Evolutionary conservation across 352 stramenopile genomes (phyloP), one percentile per base, ranked within the genome.

Genomic region (Phytopythium kandeliae): DNA sequence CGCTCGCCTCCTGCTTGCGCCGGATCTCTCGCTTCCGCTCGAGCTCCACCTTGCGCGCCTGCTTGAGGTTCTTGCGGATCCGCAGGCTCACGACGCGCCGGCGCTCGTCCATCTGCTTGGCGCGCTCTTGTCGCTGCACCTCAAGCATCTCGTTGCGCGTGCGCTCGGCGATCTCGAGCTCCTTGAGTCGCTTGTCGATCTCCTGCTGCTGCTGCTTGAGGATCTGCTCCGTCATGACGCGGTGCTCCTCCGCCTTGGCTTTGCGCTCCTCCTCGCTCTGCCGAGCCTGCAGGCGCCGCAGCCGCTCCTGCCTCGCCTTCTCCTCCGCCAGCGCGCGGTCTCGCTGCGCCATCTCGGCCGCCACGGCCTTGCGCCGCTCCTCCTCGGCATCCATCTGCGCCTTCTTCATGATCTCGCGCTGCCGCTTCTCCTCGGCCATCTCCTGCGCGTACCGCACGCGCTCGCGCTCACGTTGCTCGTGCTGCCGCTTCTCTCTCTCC

Each of bases 321-420:
- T 94, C 65, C 53, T 90, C 80, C 0, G 83, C 82, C 0, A 94
- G 28, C 30, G 86, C 70, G 0, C 78, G 79, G 53, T 96, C 85
- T 0, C 71, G 60, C 31, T 78, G 63, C 15, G 89, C 90, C 54
- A 90, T 75, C 34, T 89, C 72, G 1, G 75, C 64, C 3, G 79
- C 78, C 2, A 93, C 19, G 4, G 79, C 54, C 31, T 86, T 78
- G 25, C 81, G 65, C 13, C 75, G 63, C 52, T 92, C 80, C 52
- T 96, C 86, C 44, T 93, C 85, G 7, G 78, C 78, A 49, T 96
- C 85, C 34, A 89, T 48, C 54, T 91, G 70, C 0, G 85, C 78
- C 43, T 90, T 89, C 47, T 92, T 91, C 51, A 86, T 78, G 36
- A 96, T 76, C 50, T 96, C 86, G 44, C 85, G 62, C 35, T 83